Evolutionary conservation across 768 basidiomycete species (phyloP), one percentile per base, ranked within the genome.

Genomic region (Infundibulicybe gibba): DNA sequence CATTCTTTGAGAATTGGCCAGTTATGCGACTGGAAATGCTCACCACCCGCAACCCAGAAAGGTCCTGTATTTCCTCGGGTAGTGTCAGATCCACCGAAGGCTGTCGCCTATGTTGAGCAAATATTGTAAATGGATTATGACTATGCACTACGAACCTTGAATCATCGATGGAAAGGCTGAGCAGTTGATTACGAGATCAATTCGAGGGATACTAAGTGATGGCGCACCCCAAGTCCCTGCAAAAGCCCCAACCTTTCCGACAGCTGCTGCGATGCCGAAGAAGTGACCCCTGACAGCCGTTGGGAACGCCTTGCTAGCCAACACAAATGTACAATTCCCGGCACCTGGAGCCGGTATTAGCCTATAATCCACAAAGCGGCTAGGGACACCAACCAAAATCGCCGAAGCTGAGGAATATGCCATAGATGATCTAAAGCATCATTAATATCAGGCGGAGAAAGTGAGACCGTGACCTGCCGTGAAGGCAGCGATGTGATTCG

Each of bases 381-480:
- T 25, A 25, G 25, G 25, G 25, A 25, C 8, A 25, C 25, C 25
- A 25, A 16, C 86, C 90, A 20, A 92, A 69, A 67, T 94, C 94
- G 32, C 94, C 94, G 43, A 93, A 84, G 55, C 80, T 82, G 54
- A 94, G 60, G 77, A 95, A 97, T 35, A 95, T 79, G 6, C 93
- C 94, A 57, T 95, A 95, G 6, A 97, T 69, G 32, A 94, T 80
- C 79, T 82, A 45, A 25, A n/a, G 33, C 10, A 41, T 25, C 25
- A 8, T 25, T 25, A 25, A 25, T 25, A 8, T 8, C 25, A 4
- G 8, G 25, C 8, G 25, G 25, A 25, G 8, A 8, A 8, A 8
- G 8, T 8, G 25, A 8, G 25, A 25, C 25, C 8, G 21, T 14
- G 20, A 64, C 77, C 50, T 52, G 83, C 84, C 19, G 88, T 85